Conservation (phyloP, 345 rosid genomes). For the Garcia nutans region DNA sequence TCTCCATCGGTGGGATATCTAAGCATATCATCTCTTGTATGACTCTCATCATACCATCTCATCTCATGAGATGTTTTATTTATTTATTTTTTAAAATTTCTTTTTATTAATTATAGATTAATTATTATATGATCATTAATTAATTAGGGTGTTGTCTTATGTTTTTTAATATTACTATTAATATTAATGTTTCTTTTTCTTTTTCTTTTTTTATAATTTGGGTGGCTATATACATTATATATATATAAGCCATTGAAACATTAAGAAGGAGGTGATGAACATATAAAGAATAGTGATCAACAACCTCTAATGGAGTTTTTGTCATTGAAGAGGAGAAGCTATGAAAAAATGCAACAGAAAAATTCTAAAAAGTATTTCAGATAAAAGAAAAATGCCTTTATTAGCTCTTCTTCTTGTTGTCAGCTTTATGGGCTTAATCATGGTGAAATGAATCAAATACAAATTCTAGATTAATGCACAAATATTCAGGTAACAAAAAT, state of each 20-base stretch:
- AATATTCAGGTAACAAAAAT: background rate
- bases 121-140: no score
- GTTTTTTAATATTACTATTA: background rate
- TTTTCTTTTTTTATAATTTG: background rate
- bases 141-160: background rate
- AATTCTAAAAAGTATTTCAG: background rate
- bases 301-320: slow-evolving; percentile 12
- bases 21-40: no score
- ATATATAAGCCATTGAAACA: slow-evolving; percentile 26
- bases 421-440: background rate
- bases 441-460: background rate
- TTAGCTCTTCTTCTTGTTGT: no score
- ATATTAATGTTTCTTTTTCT: no score
- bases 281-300: background rate
- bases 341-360: background rate
- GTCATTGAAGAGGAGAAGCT: slow-evolving; percentile 8
- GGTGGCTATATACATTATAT: no score
- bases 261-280: slow-evolving; percentile 21
- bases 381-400: background rate
- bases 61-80: no score
- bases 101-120: no score
- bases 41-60: no score
- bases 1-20: no score
- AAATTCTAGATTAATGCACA: background rate
- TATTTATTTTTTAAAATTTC: no score